Conservation (phyloP, 192 early-diverging fungal species). For the Obelidium mucronatum region DNA sequence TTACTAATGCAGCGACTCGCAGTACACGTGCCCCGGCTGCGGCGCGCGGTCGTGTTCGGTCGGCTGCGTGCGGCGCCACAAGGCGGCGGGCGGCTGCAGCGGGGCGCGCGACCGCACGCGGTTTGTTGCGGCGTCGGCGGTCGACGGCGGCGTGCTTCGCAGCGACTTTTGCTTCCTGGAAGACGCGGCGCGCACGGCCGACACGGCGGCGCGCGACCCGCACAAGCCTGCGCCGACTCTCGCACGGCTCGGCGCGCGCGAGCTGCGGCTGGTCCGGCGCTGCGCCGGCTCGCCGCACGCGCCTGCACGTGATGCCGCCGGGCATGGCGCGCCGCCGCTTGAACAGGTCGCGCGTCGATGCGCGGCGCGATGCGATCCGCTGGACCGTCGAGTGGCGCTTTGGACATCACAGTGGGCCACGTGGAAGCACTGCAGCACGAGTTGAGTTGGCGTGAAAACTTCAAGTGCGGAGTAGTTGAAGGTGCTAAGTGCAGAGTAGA, state of each 20-base stretch:
- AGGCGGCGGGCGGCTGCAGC: neutral
- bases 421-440: neutral
- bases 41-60: neutral
- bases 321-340: slow-evolving; percentile 2
- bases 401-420: too few species aligned
- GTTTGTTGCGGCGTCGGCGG: neutral
- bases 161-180: slow-evolving; percentile 22
- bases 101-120: slow-evolving; percentile 4
- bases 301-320: neutral
- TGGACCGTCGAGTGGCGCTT: neutral
- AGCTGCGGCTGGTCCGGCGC: neutral
- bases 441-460: neutral
- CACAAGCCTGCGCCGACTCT: neutral
- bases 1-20: too few species aligned
- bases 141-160: neutral
- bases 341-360: too few species aligned
- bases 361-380: too few species aligned
- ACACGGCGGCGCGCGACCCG: slow-evolving; percentile 2
- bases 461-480: too few species aligned
- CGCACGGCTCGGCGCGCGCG: neutral
- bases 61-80: slow-evolving; percentile 4
- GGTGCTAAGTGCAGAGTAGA: neutral
- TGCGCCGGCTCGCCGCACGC: neutral
- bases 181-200: slow-evolving; percentile 1
- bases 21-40: slow-evolving; percentile 25